Evolutionary conservation across 2,329 filamentous ascomycete species (phyloP), one percentile per base, ranked within the genome.

Genomic region (Microsporum canis): DNA sequence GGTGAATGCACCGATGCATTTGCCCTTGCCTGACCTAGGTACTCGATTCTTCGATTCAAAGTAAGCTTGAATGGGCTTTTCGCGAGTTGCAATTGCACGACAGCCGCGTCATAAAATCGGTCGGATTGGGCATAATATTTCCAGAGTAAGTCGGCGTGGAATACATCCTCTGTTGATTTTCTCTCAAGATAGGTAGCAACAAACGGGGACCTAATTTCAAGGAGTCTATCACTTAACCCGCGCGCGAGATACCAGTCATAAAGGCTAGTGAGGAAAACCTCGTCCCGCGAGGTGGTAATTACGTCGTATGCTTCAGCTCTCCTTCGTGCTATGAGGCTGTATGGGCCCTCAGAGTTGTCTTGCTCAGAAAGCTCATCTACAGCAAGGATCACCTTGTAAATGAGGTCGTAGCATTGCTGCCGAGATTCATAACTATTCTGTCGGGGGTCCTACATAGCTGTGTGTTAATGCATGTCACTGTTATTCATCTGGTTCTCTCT

Each of bases 161-260:
- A 81, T 7, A 89, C 79, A 63, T 91, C 85, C 5, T 85, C 84
- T 3, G 79, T 77, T 0, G 90, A 88, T 62, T 90, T 86, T 59
- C 88, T 85, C 69, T 89, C 81, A 2, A 99, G 82, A 71, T 96
- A 99, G 1, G 86, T 88, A 47, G 95, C 82, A 31, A 97, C 90
- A 68, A 91, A 91, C 0, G 87, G 84, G 3, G 91, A 95, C 61
- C 91, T 84, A 58, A 94, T 90, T 39, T 87, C 85, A 38, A 99
- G 82, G 33, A 99, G 82, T 12, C 91, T 87, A 65, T 96, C 90
- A 7, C 84, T 88, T 85, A 89, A 91, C 17, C 88, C 87, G 71
- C 91, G 86, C 60, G 82, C 76, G 66, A 97, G 85, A 73, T 99
- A 99, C 92, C 94, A 99, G 69, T 96, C 91, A 71, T 96, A 99